Evolutionary conservation across 164 flowering plant genomes (phyloP), one percentile per base, ranked within the genome.

Genomic region (Liquidambar formosana): DNA sequence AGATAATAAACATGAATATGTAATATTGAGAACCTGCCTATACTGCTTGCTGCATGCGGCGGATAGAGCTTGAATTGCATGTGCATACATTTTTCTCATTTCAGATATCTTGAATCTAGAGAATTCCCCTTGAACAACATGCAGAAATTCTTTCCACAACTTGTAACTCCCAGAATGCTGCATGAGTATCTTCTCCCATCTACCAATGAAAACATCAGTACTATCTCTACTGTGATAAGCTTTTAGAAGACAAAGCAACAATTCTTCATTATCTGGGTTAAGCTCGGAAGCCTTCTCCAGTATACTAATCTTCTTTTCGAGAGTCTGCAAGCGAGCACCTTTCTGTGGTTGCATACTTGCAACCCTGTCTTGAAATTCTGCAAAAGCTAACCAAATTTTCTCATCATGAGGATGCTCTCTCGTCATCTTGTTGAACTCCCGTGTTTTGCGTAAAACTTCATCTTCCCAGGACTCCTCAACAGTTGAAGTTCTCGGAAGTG

Each of bases 381-480:
- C 92, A 79, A 95, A 95, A 1, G 75, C 92, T 26, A 93, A 51
- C 99, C 99, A 95, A 28, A 69, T 79, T 73, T 82, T 84, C 58
- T 85, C 91, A 83, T 93, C 89, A 66, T 89, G 88, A 1, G 99
- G 99, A 9, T 71, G 76, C 65, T 95, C 97, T 80, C 93, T 81
- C 0, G 94, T 80, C 86, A 83, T 51, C 79, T 74, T 88, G 67
- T 88, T 90, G 68, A 85, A 90, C 71, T 88, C 96, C 71, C 67
- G 70, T 43, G 83, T 82, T 63, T 80, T 82, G 16, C 94, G 83
- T 19, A 91, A 76, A 47, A 93, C 86, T 79, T 91, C 89, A 71
- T 95, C 98, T 64, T 95, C 99, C 98, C 97, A 91, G 10, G 99
- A 95, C 73, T 93, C 99, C 67, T 85, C 94, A 63, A 85, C 33